Evolutionary conservation across 768 basidiomycete genomes (phyloP).

Genomic region (Harrya chromipes): DNA sequence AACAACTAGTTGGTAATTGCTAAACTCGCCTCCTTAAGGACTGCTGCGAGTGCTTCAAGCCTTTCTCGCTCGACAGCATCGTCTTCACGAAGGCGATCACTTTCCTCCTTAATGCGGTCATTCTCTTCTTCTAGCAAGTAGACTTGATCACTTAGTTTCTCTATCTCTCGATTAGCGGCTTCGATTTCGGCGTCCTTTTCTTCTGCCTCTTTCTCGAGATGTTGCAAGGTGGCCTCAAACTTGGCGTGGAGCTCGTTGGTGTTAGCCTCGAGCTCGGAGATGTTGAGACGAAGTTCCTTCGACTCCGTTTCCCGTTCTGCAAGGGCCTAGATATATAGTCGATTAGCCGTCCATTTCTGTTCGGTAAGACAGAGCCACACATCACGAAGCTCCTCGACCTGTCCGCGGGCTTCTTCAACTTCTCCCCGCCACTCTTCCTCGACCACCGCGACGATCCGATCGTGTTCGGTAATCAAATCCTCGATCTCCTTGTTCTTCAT

Average conservation of each 20-base stretch:
- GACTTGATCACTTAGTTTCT: conserved; percentile 75
- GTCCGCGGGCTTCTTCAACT: conserved; percentile 73
- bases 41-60: conserved; percentile 60
- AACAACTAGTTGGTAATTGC: neutral
- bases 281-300: conserved; percentile 66
- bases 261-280: conserved; percentile 73
- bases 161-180: conserved; percentile 69
- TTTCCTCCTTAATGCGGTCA: conserved; percentile 71
- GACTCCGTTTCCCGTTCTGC: conserved; percentile 79
- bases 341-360: neutral
- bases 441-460: conserved; percentile 66
- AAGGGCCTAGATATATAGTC: conserved; percentile 47
- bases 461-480: conserved; percentile 72
- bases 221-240: conserved; percentile 69
- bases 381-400: conserved; percentile 77
- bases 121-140: conserved; percentile 86
- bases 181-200: conserved; percentile 80
- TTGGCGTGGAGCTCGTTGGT: conserved; percentile 68
- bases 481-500: conserved; percentile 74
- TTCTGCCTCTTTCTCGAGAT: conserved; percentile 75
- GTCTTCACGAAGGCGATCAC: conserved; percentile 67
- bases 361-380: conserved; percentile 36
- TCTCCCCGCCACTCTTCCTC: conserved; percentile 89
- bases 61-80: conserved; percentile 66
- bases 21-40: conserved; percentile 73